A percentile compares a stretch with the other conserved stretches of the same genome.
phyloP scores from a whole-genome alignment of 2,329 filamentous ascomycete genomes.

The Ceratocystis lukuohia region DNA sequence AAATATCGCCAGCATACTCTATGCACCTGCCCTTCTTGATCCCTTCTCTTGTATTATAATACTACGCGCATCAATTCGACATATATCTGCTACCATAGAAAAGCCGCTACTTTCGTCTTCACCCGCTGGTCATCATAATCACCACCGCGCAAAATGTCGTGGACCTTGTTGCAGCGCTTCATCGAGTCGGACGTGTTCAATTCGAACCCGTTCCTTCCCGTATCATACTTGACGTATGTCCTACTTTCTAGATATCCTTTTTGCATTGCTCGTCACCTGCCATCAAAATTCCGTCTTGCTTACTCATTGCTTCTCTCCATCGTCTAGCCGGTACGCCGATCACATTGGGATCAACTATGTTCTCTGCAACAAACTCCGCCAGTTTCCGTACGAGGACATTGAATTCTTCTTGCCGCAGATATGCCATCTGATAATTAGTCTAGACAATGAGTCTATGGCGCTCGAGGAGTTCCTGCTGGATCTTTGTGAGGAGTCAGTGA shows the following conservation, averaged over 20 bases:
- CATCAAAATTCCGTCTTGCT: constrained; percentile 2
- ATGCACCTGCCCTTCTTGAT: not conserved
- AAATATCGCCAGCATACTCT: not conserved
- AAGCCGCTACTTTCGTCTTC: not conserved
- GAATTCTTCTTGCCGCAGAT: constrained; percentile 84
- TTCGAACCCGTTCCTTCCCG: constrained; percentile 75
- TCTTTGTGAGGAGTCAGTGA: constrained; percentile 76
- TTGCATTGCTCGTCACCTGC: not conserved
- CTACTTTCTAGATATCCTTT: not conserved
- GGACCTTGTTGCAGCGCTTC: constrained; percentile 81
- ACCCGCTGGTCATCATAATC: not conserved
- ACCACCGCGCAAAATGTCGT: constrained; percentile 45
- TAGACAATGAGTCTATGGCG: constrained; percentile 85
- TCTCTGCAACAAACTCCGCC: constrained; percentile 74
- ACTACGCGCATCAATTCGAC: not conserved
- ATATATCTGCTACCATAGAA: not conserved
- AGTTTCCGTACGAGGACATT: constrained; percentile 82
- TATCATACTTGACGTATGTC: constrained; percentile 75
- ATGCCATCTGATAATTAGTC: constrained; percentile 76
- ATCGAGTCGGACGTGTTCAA: constrained; percentile 91
- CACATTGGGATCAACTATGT: constrained; percentile 85
- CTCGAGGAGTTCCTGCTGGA: constrained; percentile 78
- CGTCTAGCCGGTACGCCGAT: constrained; percentile 64
- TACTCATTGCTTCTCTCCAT: constrained; percentile 5
- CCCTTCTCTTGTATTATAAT: not conserved